phyloP scores from a whole-genome alignment of 352 stramenopile species.

The Phytophthora idaei region DNA sequence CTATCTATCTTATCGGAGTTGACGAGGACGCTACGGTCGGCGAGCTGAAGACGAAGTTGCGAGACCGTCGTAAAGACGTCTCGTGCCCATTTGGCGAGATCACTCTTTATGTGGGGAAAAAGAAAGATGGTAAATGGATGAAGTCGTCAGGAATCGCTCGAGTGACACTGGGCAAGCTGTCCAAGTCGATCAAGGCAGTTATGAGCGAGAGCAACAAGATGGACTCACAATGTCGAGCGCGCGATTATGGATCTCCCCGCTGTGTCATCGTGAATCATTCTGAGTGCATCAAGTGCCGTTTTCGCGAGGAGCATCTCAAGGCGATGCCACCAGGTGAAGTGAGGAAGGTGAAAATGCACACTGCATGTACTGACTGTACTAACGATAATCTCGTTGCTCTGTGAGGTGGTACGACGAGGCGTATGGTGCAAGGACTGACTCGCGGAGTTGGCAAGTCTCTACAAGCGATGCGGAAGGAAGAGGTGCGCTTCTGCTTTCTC shows the following conservation, averaged over 20 bases:
- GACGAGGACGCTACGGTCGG: neutral
- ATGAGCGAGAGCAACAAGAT: slow-evolving; percentile 7
- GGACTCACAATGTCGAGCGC: neutral
- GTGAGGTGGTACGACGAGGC: neutral
- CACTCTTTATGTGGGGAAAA: neutral
- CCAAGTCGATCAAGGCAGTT: neutral
- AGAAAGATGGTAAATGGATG: neutral
- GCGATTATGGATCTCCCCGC: neutral
- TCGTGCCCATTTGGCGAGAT: slow-evolving; percentile 1
- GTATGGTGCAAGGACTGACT: neutral
- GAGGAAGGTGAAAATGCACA: neutral
- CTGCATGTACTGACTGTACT: neutral
- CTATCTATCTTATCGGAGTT: neutral
- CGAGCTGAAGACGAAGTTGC: neutral
- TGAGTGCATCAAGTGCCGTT: neutral
- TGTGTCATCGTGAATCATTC: neutral
- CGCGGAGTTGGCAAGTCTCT: neutral
- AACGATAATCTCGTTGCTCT: neutral
- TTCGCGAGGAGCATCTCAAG: neutral
- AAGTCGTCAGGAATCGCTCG: neutral
- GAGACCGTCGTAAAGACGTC: neutral
- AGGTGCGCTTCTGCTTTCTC: slow-evolving; percentile 1
- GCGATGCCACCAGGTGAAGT: neutral
- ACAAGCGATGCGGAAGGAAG: slow-evolving; percentile 1
- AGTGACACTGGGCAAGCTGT: neutral